Base-by-base conservation (phyloP, 73 alveolate genomes). In the Paramecium sexaurelia region DNA sequence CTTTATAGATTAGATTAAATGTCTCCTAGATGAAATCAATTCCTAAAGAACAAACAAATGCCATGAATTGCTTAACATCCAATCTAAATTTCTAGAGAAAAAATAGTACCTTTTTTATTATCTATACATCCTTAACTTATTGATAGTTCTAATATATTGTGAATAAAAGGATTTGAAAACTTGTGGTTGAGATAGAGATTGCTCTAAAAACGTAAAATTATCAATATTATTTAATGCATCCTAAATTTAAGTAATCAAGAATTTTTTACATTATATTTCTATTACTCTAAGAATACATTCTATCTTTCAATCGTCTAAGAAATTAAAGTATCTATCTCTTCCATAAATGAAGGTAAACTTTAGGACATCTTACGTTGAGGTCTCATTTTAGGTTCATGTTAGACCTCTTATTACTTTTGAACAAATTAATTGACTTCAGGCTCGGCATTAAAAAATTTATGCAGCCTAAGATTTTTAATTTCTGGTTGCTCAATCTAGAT, bases 181-280 rank as follows among this genome's bases (percentile, higher is more conserved):
- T 35, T 71, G 33, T 5, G 86, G 86, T 7, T 71, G 33, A 7
- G 51, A 9, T 1, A 32, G 55, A 33, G 55, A 35, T 32, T 37
- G 8, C 56, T 71, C 86, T 20, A 71, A 37, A 71, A 71, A 71
- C 86, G 86, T 71, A 71, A 71, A 71, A 71, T 71, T 71, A 40
- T 71, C 86, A 37, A 71, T 71, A 36, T 71, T 71, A 32, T 37
- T 71, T 36, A 71, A 33, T 29, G 86, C 86, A 71, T 71, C 86
- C 86, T 71, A 71, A 61, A 22, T 29, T 37, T 35, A 27, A 37
- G 17, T 71, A 33, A 37, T 6, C 56, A 15, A n/a, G 29, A 17
- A 51, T 35, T 10, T n/a, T 27, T 71, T 71, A 71, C 86, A 35
- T 71, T 35, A 40, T 35, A 71, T 71, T 37, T 71, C 13, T 71